A percentile compares a stretch with the other conserved stretches of the same genome.
phyloP scores from a whole-genome alignment of 192 early-diverging fungal species.

The Backusella morwellensis region DNA sequence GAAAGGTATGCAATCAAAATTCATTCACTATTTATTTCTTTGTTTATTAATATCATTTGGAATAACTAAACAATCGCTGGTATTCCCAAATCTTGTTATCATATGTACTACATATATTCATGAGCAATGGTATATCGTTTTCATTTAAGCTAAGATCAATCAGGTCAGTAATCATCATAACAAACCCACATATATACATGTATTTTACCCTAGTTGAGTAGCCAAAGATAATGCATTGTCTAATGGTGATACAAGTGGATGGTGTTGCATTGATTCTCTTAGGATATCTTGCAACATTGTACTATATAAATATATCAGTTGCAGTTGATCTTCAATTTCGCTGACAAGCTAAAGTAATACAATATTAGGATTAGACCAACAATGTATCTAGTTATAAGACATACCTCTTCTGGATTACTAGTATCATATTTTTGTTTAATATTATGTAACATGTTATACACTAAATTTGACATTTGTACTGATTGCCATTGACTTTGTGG shows the following conservation, averaged over 20 bases:
- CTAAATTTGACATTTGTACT: conserved; percentile 25
- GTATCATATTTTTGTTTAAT: conserved; percentile 21
- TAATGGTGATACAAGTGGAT: neutral
- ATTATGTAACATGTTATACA: conserved; percentile 22
- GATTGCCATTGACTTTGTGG: conserved; percentile 20
- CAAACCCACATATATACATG: too few species aligned
- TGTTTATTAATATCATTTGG: neutral
- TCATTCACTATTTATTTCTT: neutral
- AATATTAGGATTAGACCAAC: neutral
- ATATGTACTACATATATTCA: conserved; percentile 36
- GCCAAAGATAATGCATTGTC: conserved; percentile 3
- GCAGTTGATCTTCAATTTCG: conserved; percentile 48
- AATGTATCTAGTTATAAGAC: neutral
- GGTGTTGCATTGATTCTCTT: conserved; percentile 8
- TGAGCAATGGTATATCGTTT: conserved; percentile 31
- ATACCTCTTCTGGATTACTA: conserved; percentile 45
- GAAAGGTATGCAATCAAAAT: neutral
- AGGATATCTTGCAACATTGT: conserved; percentile 23
- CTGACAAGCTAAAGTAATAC: conserved; percentile 36
- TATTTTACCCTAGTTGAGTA: conserved; percentile 23
- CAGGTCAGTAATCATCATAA: neutral
- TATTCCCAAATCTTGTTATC: conserved; percentile 24
- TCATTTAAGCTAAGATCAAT: conserved; percentile 17
- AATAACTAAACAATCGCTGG: neutral
- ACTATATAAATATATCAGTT: conserved; percentile 36